These are phyloP conservation scores for Rubroshorea leprosula DNA, from an alignment of 345 rosid genomes.

Conservation along the genomic window DNA sequence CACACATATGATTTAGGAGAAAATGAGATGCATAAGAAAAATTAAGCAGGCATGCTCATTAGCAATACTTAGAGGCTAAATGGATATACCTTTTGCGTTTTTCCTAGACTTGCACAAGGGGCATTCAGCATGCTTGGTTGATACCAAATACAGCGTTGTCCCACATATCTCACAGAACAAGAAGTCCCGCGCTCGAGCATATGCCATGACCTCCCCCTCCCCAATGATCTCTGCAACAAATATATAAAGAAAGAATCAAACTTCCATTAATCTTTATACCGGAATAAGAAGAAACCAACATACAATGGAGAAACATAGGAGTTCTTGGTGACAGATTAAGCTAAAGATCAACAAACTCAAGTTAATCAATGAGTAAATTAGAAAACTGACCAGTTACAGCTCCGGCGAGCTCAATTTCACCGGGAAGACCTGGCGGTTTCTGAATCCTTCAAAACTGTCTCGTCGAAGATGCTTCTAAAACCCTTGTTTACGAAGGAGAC, in stretches of 20 bases:
- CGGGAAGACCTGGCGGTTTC: no score
- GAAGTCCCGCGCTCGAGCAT: constrained; percentile 33
- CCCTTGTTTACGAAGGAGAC: no score
- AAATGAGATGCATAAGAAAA: neutral
- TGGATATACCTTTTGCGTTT: constrained; percentile 30
- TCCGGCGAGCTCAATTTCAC: no score
- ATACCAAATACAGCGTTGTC: constrained; percentile 30
- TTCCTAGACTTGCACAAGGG: constrained; percentile 35
- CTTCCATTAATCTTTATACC: neutral
- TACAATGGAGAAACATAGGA: neutral
- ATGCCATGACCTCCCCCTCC: constrained; percentile 24
- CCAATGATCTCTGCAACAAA: no score
- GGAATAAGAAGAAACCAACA: neutral
- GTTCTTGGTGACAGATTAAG: no score
- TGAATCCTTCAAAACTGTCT: no score
- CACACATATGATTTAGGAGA: no score
- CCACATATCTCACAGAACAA: constrained; percentile 54
- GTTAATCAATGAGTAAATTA: no score
- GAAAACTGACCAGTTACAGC: no score
- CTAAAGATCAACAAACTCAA: neutral
- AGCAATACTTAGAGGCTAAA: no score
- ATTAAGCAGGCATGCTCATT: no score
- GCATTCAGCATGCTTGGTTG: constrained; percentile 25
- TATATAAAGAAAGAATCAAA: neutral
- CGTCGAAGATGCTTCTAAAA: no score